These are phyloP conservation scores for Fusarium brevicatenulatum DNA, from an alignment of 2,329 filamentous ascomycete genomes.

Conservation along the genomic window DNA sequence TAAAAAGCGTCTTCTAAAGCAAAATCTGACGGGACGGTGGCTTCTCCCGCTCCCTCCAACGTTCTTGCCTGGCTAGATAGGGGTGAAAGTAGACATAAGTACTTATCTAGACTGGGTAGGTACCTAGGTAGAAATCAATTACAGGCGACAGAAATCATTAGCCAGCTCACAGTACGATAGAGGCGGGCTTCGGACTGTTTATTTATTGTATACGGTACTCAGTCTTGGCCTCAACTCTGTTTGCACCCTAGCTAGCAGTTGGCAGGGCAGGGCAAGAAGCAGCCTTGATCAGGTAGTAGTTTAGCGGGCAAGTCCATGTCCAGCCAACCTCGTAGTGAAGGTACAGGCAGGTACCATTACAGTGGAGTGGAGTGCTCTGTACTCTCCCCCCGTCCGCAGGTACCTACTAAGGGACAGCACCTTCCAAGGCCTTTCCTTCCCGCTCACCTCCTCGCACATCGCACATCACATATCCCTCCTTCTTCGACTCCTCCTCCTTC, in stretches of 20 bases:
- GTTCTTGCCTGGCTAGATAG: constrained; percentile 8
- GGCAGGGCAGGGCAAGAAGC: constrained; percentile 5
- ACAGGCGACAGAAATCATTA: not conserved
- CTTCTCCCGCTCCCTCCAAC: constrained; percentile 6
- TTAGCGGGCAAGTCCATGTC: not conserved
- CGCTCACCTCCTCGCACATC: constrained; percentile 29
- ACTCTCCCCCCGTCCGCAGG: not conserved
- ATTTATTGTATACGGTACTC: not conserved
- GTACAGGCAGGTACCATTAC: not conserved
- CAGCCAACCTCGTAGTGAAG: not conserved
- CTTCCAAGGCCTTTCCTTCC: constrained; percentile 30
- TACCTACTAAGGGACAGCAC: not conserved
- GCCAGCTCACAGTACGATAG: not conserved
- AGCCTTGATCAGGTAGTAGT: not conserved
- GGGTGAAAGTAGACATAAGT: not conserved
- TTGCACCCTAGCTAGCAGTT: not conserved
- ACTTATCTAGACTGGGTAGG: not conserved
- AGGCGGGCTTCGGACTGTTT: not conserved
- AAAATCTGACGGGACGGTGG: constrained; percentile 7
- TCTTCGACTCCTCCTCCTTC: constrained; percentile 36
- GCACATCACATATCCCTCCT: constrained; percentile 21
- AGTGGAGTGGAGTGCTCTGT: not conserved
- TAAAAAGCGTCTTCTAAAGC: not conserved
- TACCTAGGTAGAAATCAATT: not conserved
- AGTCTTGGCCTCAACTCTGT: not conserved